These are phyloP conservation scores for Pharus latifolius DNA, from an alignment of 176 grass and related monocot genomes.

Conservation along the genomic window DNA sequence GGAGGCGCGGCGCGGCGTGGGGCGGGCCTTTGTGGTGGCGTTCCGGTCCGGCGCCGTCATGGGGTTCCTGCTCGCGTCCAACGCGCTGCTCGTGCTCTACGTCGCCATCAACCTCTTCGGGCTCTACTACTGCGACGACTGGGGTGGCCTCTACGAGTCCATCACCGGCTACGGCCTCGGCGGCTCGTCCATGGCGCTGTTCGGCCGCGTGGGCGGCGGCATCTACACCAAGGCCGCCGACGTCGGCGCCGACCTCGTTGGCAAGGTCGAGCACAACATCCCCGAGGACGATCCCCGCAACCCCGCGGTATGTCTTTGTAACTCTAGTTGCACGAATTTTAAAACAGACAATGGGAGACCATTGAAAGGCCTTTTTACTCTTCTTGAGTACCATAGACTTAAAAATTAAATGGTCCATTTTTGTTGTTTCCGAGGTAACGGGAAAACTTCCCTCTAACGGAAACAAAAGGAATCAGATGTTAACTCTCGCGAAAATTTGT, in stretches of 20 bases:
- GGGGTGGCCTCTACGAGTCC: constrained; percentile 49
- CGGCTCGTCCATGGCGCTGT: constrained; percentile 66
- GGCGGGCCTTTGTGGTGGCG: constrained; percentile 35
- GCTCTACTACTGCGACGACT: constrained; percentile 63
- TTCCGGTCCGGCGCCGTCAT: constrained; percentile 60
- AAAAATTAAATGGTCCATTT: too few relatives aligned
- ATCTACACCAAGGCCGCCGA: constrained; percentile 84
- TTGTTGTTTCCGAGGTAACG: too few relatives aligned
- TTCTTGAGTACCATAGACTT: too few relatives aligned
- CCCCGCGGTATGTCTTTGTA: constrained; percentile 38
- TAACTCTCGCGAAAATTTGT: too few relatives aligned
- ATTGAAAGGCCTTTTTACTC: too few relatives aligned
- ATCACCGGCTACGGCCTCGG: constrained; percentile 65
- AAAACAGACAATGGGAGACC: not conserved
- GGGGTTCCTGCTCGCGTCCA: constrained; percentile 62
- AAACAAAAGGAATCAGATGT: too few relatives aligned
- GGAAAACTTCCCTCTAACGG: too few relatives aligned
- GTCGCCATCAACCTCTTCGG: constrained; percentile 49
- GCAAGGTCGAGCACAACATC: constrained; percentile 68
- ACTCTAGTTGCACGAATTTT: not conserved
- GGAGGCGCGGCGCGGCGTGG: constrained; percentile 43
- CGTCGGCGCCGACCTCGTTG: constrained; percentile 78
- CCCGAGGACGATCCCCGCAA: constrained; percentile 83
- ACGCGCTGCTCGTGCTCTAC: constrained; percentile 58
- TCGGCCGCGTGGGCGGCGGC: constrained; percentile 68